A percentile compares a stretch with the other conserved stretches of the same genome.
Evolutionary conservation across 108 stramenopile species (phyloP).

Genomic region (Fragilariopsis cylindrus): DNA sequence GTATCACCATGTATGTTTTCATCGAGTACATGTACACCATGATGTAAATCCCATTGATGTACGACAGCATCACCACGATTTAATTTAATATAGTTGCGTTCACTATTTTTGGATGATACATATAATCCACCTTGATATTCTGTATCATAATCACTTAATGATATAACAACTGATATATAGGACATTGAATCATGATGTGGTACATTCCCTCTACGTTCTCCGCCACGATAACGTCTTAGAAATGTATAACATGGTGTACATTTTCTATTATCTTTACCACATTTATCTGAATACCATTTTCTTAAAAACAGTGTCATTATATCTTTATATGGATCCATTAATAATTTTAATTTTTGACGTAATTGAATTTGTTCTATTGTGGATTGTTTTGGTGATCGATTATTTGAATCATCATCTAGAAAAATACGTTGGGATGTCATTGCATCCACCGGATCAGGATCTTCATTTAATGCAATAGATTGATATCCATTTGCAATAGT

Average conservation of each 20-base stretch:
- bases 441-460: slow-evolving; percentile 22
- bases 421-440: slow-evolving; percentile 13
- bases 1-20: not conserved
- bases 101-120: slow-evolving; percentile 5
- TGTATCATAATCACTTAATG: slow-evolving; percentile 4
- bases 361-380: not conserved
- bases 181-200: slow-evolving; percentile 14
- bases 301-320: not conserved
- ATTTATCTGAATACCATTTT: not conserved
- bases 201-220: slow-evolving; percentile 13
- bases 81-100: not conserved
- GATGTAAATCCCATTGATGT: slow-evolving; percentile 16
- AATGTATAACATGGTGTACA: slow-evolving; percentile 26
- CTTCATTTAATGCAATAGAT: slow-evolving; percentile 1
- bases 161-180: slow-evolving; percentile 17
- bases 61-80: slow-evolving; percentile 20
- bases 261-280: not conserved
- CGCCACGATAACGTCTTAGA: slow-evolving; percentile 11
- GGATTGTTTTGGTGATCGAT: not conserved
- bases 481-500: not conserved
- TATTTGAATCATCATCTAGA: slow-evolving; percentile 15
- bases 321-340: not conserved
- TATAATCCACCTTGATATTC: slow-evolving; percentile 21
- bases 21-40: slow-evolving; percentile 21
- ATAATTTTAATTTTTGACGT: not conserved